phyloP scores from a whole-genome alignment of 2,329 filamentous ascomycete species.

The Aspergillus oerlinghausenensis region DNA sequence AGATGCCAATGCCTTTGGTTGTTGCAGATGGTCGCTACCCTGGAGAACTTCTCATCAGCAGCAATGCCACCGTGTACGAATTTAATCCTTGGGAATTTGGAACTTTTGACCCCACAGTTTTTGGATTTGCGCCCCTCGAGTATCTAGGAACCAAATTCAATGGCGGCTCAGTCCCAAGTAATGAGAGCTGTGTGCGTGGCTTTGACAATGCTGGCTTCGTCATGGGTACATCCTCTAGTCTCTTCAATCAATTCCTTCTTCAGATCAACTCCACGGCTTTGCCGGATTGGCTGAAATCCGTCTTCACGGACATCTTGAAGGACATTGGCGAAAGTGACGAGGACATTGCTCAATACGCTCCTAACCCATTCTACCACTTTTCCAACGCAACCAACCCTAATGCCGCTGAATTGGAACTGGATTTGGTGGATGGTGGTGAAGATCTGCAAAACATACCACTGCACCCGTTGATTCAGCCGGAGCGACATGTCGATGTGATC shows the following conservation, averaged over 20 bases:
- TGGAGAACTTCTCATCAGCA: constrained; percentile 54
- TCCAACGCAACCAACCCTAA: constrained; percentile 56
- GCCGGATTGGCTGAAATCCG: constrained; percentile 47
- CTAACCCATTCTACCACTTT: constrained; percentile 69
- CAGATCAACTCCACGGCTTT: constrained; percentile 53
- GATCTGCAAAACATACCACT: constrained; percentile 74
- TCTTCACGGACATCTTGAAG: constrained; percentile 50
- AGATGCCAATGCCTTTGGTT: constrained; percentile 66
- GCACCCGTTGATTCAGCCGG: constrained; percentile 66
- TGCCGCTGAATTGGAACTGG: constrained; percentile 51
- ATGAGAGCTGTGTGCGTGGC: constrained; percentile 64
- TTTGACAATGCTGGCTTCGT: constrained; percentile 78
- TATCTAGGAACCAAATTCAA: constrained; percentile 70
- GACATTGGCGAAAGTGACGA: constrained; percentile 55
- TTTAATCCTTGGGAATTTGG: constrained; percentile 76
- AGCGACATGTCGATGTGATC: constrained; percentile 67
- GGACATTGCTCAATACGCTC: constrained; percentile 68
- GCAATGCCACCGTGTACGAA: constrained; percentile 70
- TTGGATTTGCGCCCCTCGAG: constrained; percentile 63
- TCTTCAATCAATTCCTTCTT: constrained; percentile 77
- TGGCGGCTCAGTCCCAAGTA: constrained; percentile 52
- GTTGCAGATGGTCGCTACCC: constrained; percentile 63
- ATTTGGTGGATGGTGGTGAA: constrained; percentile 69
- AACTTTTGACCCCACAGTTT: constrained; percentile 65
- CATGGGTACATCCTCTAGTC: constrained; percentile 75